These are phyloP conservation scores for Ceratobasidium papillatum DNA, from an alignment of 1,284 basidiomycete genomes.

Conservation along the genomic window DNA sequence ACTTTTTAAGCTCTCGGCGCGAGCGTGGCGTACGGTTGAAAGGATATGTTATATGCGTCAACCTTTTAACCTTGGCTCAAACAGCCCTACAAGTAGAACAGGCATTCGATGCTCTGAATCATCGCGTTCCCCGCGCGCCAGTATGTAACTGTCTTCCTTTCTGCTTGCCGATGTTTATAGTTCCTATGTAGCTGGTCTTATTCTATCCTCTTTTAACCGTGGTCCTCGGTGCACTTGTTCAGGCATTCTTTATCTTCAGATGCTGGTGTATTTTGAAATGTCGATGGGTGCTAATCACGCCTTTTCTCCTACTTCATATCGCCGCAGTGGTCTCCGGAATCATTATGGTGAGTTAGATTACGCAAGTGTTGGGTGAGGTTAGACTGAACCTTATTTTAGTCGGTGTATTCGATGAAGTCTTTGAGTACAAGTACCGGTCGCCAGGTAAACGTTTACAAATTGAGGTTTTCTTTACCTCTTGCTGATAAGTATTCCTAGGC, in stretches of 20 bases:
- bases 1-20: not conserved
- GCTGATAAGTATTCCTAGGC: not conserved
- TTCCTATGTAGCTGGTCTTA: not conserved
- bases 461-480: not conserved
- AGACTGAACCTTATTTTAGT: not conserved
- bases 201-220: not conserved
- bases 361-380: not conserved
- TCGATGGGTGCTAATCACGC: not conserved
- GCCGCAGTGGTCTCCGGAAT: constrained; percentile 1
- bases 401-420: not conserved
- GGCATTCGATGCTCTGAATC: not conserved
- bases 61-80: not conserved
- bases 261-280: constrained; percentile 18
- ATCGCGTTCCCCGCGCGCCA: not conserved
- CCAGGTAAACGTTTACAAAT: not conserved
- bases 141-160: not conserved
- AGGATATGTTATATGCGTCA: not conserved
- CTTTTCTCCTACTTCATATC: constrained; percentile 3
- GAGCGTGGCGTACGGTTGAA: not conserved
- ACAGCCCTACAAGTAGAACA: constrained; percentile 6
- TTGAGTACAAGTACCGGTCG: not conserved
- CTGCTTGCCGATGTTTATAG: not conserved
- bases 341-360: not conserved
- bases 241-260: constrained; percentile 5
- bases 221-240: not conserved